Base-by-base conservation (phyloP, 345 rosid species). In the Durio zibethinus region DNA sequence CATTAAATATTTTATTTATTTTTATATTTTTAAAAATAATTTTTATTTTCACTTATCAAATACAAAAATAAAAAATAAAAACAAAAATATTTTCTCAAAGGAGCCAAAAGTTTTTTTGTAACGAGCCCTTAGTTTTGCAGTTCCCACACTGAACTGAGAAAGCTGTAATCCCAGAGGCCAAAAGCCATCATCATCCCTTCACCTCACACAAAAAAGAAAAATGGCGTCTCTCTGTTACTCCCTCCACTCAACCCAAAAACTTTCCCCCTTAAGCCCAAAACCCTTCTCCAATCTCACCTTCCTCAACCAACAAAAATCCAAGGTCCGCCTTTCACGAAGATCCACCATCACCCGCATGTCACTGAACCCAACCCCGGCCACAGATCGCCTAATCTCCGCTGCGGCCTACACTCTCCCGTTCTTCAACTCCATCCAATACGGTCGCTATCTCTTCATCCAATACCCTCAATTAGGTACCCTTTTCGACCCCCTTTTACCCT, bases 401-500 rank as follows among this genome's bases (percentile, higher is more conserved):
- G 91, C 83, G 0, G 78, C 99, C 10, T 94, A 94, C 89, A 82
- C 92, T 16, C 92, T 95, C 29, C 99, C 99, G 0, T 93, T 95
- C 88, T 87, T 95, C 87, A 91, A 91, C 74, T 87, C 96, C 23
- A 86, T 93, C 76, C 99, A 90, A 79, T 93, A 93, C 85, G 98
- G 98, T 0, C 87, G 93, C 35, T 90, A 87, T 87, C 89, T 95
- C 45, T 89, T 93, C 81, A 80, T 89, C 11, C 88, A 88, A 61
- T 90, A 86, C 85, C 96, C 99, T 0, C 48, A 81, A 2, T 79
- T 91, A 0, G 89, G 85, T 10, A 6, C 82, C 25, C 80, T 93
- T 9, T 77, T 95, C 31, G 93, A 95, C 33, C 99, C 97, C 2
- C 33, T 95, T 52, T 78, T 93, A 80, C 99, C 98, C 15, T 73